phyloP scores from a whole-genome alignment of 495 filamentous ascomycete species.

The Aspergillus indologenus region DNA sequence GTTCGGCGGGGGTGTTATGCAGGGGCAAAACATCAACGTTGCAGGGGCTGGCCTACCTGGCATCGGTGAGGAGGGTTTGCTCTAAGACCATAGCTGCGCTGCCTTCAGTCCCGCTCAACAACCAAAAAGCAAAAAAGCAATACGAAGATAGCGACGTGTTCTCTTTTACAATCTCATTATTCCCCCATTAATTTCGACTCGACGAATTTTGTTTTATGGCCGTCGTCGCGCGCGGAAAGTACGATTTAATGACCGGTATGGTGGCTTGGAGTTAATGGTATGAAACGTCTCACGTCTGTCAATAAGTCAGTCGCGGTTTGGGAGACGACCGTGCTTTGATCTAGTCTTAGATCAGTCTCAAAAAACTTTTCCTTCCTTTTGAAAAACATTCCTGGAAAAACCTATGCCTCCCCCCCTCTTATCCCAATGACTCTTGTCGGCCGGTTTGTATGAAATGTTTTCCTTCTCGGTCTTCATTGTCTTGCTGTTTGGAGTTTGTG shows the following conservation, averaged over 20 bases:
- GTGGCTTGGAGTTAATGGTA: conserved; percentile 30
- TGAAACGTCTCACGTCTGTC: conserved; percentile 13
- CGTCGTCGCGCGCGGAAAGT: conserved; percentile 18
- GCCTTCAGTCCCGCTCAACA: background rate
- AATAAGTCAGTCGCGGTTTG: conserved; percentile 14
- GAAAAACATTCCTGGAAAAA: conserved; percentile 2
- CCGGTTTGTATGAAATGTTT: background rate
- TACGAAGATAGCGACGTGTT: conserved; percentile 5
- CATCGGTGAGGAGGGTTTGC: conserved; percentile 49
- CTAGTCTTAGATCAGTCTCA: conserved; percentile 16
- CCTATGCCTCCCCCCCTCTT: background rate
- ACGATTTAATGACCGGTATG: conserved; percentile 30
- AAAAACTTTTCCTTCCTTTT: background rate
- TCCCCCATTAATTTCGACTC: conserved; percentile 19
- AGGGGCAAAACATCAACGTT: conserved; percentile 51
- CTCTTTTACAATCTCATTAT: conserved; percentile 11
- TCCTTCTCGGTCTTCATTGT: background rate
- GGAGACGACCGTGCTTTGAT: conserved; percentile 12
- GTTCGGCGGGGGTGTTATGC: conserved; percentile 48
- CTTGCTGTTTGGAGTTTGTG: background rate
- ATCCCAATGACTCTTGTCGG: conserved; percentile 3
- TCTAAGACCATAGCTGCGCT: conserved; percentile 25
- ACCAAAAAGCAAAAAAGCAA: background rate
- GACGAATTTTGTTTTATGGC: conserved; percentile 21
- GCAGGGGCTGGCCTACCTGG: conserved; percentile 51